Base-by-base conservation (phyloP, 1,284 basidiomycete species). In the Bondarzewia mesenterica region DNA sequence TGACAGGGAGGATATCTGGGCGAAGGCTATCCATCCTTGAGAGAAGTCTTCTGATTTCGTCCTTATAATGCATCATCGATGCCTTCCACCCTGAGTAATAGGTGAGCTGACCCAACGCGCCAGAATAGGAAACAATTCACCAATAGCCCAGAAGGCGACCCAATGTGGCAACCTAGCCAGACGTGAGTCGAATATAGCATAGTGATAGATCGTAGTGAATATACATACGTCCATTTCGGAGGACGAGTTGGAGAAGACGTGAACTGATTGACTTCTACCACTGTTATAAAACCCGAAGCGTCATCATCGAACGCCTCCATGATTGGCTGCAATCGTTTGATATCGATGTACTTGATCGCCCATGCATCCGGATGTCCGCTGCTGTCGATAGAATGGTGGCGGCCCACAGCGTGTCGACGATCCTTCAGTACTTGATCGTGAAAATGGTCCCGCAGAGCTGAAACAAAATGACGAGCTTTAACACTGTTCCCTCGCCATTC, bases 221-320 rank as follows among this genome's bases (percentile, higher is more conserved):
- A 36, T 15, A 51, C 57, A 25, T 18, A 64, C 63, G 65, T 63
- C 61, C 70, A 70, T 22, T 60, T 58, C 7, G 53, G 48, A 1
- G 63, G 66, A 27, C 64, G 49, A 32, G 29, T 32, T n/a, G n/a
- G n/a, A 47, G 53, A 48, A 1, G 55, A 42, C n/a, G 66, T 65
- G 40, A 74, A 73, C 5, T 61, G 60, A 50, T 77, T 77, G 8
- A 73, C 69, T 51, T 75, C 74, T 7, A 67, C 66, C 14, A 75
- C 62, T 8, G 69, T 74, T 36, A 72, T 63, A 48, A 67, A 75
- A 0, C 73, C 72, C 0, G 71, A 72, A 0, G 69, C 72, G 47
- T 76, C 74, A 43, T 75, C 72, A 48, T 75, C 73, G 29, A 75
- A 67, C 0, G 73, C 72, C 52, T 77, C 73, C 15, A 65, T 53